phyloP scores from a whole-genome alignment of 1,284 basidiomycete species.

The Boletellus dicymbophilus region DNA sequence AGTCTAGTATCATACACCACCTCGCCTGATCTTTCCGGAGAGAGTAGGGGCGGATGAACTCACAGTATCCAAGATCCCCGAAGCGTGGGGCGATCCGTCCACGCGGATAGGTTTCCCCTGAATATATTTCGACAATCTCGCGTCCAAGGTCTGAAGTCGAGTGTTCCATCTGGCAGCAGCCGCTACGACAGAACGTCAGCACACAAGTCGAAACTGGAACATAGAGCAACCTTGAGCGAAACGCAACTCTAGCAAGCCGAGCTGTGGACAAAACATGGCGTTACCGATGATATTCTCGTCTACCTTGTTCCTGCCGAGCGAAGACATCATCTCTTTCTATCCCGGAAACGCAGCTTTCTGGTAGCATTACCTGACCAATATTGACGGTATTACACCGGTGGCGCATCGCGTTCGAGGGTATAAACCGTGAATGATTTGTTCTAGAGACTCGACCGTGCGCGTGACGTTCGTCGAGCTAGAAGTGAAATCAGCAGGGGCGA shows the following conservation, averaged over 20 bases:
- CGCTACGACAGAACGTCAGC: constrained; percentile 39
- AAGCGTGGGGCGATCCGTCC: constrained; percentile 76
- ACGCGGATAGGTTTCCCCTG: constrained; percentile 70
- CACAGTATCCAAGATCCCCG: constrained; percentile 81
- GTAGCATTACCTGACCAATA: constrained; percentile 55
- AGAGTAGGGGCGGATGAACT: no score
- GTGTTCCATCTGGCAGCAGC: constrained; percentile 69
- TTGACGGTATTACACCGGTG: constrained; percentile 45
- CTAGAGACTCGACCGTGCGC: constrained; percentile 76
- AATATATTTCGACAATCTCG: constrained; percentile 67
- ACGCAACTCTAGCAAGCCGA: constrained; percentile 60
- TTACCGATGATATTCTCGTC: constrained; percentile 80
- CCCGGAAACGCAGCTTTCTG: no score
- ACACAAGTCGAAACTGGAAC: background rate
- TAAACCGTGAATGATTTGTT: constrained; percentile 72
- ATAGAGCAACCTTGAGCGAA: constrained; percentile 56
- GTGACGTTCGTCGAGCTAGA: constrained; percentile 68
- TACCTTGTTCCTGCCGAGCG: constrained; percentile 52
- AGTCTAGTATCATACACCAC: no score
- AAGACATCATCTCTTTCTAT: no score
- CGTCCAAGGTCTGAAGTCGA: constrained; percentile 64
- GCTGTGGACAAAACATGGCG: constrained; percentile 62
- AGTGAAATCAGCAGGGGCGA: background rate
- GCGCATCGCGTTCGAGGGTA: constrained; percentile 59
- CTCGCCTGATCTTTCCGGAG: no score